These are phyloP conservation scores for Lindgomyces ingoldianus DNA, from an alignment of 495 filamentous ascomycete species.

Conservation along the genomic window DNA sequence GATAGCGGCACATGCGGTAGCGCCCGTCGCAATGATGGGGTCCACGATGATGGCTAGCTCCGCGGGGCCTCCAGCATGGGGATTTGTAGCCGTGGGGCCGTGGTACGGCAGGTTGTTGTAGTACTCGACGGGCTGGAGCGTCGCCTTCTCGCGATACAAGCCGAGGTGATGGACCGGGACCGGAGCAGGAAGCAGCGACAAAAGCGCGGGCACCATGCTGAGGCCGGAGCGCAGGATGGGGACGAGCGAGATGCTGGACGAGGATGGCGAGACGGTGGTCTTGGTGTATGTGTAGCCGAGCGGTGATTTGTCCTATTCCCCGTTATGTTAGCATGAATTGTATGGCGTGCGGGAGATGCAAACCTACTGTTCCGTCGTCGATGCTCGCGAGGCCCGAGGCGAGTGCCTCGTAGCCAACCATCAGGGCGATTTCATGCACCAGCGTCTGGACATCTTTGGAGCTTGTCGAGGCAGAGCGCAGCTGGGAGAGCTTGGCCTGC, in stretches of 20 bases:
- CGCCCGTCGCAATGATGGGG: conserved; percentile 91
- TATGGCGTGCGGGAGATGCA: background rate
- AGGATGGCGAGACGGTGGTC: conserved; percentile 57
- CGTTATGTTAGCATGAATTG: conserved; percentile 18
- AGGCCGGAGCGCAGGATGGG: conserved; percentile 89
- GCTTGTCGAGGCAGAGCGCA: conserved; percentile 69
- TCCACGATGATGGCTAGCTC: conserved; percentile 82
- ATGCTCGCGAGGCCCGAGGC: conserved; percentile 55
- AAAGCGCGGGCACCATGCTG: conserved; percentile 85
- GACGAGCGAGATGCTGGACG: conserved; percentile 67
- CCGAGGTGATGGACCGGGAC: conserved; percentile 91
- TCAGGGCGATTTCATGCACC: conserved; percentile 80
- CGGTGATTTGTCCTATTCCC: conserved; percentile 67
- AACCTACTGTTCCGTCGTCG: conserved; percentile 42
- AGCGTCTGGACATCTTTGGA: conserved; percentile 76
- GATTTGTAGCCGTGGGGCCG: conserved; percentile 37
- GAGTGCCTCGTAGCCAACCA: conserved; percentile 81
- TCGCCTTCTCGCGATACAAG: conserved; percentile 82
- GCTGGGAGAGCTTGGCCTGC: conserved; percentile 82
- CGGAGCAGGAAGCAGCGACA: conserved; percentile 75
- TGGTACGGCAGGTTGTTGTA: conserved; percentile 96
- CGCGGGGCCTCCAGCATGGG: conserved; percentile 49
- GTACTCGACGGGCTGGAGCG: conserved; percentile 90
- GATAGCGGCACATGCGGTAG: conserved; percentile 85
- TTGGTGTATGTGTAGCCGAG: conserved; percentile 71